These are phyloP conservation scores for Apiosordaria backusii DNA, from an alignment of 495 filamentous ascomycete species.

Conservation along the genomic window DNA sequence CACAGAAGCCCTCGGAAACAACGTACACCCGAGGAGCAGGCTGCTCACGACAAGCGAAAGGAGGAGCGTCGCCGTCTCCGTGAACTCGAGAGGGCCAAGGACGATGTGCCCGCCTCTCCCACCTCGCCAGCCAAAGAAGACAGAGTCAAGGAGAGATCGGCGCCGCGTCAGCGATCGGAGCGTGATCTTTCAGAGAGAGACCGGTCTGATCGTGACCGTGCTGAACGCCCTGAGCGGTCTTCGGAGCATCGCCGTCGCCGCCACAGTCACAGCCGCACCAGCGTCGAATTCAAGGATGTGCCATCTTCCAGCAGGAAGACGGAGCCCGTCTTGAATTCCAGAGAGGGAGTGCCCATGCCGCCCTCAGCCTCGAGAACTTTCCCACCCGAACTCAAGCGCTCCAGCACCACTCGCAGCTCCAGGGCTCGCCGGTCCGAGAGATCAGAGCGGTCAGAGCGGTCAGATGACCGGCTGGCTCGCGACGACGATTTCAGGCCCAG, in stretches of 20 bases:
- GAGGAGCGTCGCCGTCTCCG: constrained; percentile 34
- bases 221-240: constrained; percentile 22
- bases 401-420: constrained; percentile 32
- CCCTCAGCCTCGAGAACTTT: constrained; percentile 22
- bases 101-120: constrained; percentile 9
- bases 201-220: constrained; percentile 17
- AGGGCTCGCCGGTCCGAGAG: neutral
- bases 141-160: constrained; percentile 15
- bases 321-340: constrained; percentile 40
- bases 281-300: constrained; percentile 30
- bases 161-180: constrained; percentile 18
- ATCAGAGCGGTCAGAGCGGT: constrained; percentile 15
- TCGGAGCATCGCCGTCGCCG: constrained; percentile 33
- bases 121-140: constrained; percentile 21
- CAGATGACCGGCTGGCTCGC: constrained; percentile 19
- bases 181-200: neutral
- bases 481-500: constrained; percentile 21
- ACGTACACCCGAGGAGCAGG: constrained; percentile 45
- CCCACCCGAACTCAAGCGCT: constrained; percentile 36
- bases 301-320: constrained; percentile 31
- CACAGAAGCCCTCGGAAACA: constrained; percentile 29
- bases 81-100: constrained; percentile 28
- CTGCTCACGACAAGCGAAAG: constrained; percentile 43
- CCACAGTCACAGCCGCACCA: constrained; percentile 35
- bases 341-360: constrained; percentile 29